A percentile compares a stretch with the other conserved stretches of the same genome.
Evolutionary conservation across 202 grass and related monocot genomes (phyloP).

Genomic region (Eragrostis tef): DNA sequence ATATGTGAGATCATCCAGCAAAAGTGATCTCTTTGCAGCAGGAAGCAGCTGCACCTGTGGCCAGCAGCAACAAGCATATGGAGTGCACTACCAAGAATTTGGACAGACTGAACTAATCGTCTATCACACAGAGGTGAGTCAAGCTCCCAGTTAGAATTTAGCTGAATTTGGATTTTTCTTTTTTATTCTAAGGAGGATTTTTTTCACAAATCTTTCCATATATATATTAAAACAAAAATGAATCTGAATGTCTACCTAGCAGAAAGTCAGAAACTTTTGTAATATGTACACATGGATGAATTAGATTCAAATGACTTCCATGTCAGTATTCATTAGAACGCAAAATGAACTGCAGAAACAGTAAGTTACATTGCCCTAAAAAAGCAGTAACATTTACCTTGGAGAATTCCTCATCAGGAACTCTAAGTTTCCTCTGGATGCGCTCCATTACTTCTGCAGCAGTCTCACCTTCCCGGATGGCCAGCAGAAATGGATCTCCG

Average conservation of each 20-base stretch:
- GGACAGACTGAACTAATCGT: not conserved
- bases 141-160: not conserved
- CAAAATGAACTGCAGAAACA: slow-evolving; percentile 30
- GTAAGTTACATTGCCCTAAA: not conserved
- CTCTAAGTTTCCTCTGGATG: slow-evolving; percentile 81
- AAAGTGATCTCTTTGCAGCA: not conserved
- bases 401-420: slow-evolving; percentile 76
- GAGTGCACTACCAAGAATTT: not conserved
- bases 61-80: not conserved
- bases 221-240: not conserved
- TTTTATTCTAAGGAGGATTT: not conserved
- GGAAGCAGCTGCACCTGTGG: not conserved
- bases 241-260: not conserved
- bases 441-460: slow-evolving; percentile 75
- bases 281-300: not conserved
- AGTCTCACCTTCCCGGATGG: slow-evolving; percentile 86
- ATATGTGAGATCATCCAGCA: not conserved
- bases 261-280: not conserved
- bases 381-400: slow-evolving; percentile 58
- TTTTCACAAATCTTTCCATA: not conserved
- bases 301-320: not conserved
- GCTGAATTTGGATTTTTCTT: not conserved
- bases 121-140: not conserved
- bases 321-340: not conserved
- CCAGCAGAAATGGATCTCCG: slow-evolving; percentile 93